A percentile compares a stretch with the other conserved stretches of the same genome.
These are phyloP conservation scores for Penicillium sp. DNA, from an alignment of 2,329 filamentous ascomycete species.

Conservation along the genomic window DNA sequence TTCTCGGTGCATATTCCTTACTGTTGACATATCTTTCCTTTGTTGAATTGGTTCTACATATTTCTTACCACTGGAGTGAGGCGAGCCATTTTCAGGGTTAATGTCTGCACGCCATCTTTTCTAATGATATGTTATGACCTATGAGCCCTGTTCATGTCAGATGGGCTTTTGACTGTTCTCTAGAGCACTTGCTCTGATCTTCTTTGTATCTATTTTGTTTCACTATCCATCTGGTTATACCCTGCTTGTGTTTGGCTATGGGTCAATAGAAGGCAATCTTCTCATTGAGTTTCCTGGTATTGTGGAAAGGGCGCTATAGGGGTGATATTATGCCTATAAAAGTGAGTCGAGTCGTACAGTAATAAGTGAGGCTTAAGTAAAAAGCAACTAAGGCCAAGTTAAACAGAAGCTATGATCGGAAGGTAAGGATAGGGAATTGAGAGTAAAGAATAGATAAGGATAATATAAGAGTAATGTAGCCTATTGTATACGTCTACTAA, in stretches of 20 bases:
- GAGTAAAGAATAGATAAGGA: no score
- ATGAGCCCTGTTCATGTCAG: constrained; percentile 5
- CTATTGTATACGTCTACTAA: no score
- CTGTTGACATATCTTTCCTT: constrained; percentile 1
- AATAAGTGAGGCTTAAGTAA: no score
- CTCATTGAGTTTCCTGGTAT: neutral
- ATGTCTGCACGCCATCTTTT: constrained; percentile 19
- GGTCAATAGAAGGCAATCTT: neutral
- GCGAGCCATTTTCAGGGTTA: constrained; percentile 9
- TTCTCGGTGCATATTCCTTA: constrained; percentile 14
- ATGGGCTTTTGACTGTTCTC: constrained; percentile 7
- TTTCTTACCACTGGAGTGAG: constrained; percentile 6
- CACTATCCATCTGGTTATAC: constrained; percentile 7
- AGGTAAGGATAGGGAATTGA: no score
- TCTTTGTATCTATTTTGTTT: constrained; percentile 17
- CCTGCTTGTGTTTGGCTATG: neutral
- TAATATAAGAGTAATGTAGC: no score
- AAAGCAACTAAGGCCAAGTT: no score
- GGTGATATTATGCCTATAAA: no score
- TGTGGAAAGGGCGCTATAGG: no score
- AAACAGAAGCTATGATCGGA: no score
- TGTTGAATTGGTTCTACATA: constrained; percentile 6
- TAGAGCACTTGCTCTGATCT: constrained; percentile 5
- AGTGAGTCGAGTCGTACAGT: no score
- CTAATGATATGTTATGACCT: constrained; percentile 22